Percentiles rank a stretch among this genome's conserved stretches.
These are phyloP conservation scores for Talaromyces thailandensis DNA, from an alignment of 495 filamentous ascomycete genomes.

Conservation along the genomic window DNA sequence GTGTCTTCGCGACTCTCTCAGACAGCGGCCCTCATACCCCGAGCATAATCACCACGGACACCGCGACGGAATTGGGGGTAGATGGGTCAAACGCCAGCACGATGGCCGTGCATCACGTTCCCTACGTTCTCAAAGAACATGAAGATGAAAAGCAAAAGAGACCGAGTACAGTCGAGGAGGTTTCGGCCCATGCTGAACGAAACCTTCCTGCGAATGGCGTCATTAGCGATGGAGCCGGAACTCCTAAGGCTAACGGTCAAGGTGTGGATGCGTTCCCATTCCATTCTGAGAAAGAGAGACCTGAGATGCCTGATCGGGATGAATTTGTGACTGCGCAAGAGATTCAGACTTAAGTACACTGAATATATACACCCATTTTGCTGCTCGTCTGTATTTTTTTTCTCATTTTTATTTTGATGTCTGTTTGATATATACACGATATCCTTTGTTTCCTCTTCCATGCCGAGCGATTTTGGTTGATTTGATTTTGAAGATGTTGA, in stretches of 20 bases:
- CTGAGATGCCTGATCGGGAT: constrained; percentile 23
- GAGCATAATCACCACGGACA: not conserved
- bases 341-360: not conserved
- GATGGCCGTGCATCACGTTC: not conserved
- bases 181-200: not conserved
- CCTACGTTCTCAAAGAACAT: not conserved
- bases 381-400: not conserved
- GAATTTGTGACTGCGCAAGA: constrained; percentile 19
- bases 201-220: not conserved
- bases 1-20: not conserved
- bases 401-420: not conserved
- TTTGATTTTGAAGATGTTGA: not conserved
- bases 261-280: not conserved
- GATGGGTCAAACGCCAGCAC: not conserved
- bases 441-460: not conserved
- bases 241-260: not conserved
- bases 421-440: not conserved
- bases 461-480: not conserved
- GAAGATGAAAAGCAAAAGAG: not conserved
- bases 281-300: constrained; percentile 9
- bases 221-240: not conserved
- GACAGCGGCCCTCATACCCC: not conserved
- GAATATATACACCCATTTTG: not conserved
- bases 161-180: not conserved
- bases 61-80: not conserved